A percentile compares a stretch with the other conserved stretches of the same genome.
These are phyloP conservation scores for Wickerhamomyces sydowiorum DNA, from an alignment of 805 yeast species.

Conservation along the genomic window DNA sequence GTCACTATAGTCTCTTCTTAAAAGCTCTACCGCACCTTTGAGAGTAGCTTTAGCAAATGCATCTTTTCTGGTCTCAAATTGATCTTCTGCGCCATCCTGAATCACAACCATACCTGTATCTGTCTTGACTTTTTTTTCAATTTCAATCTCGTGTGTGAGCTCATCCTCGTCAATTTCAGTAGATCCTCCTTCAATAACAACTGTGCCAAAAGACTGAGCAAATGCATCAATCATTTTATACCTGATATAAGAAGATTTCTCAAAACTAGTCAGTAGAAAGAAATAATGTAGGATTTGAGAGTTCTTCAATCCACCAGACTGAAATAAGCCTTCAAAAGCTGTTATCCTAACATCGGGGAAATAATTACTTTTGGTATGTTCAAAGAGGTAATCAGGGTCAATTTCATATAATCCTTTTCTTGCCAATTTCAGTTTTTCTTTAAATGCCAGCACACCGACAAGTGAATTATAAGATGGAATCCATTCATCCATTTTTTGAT, in stretches of 20 bases:
- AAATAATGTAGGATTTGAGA: constrained; percentile 53
- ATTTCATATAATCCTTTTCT: constrained; percentile 46
- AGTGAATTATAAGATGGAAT: constrained; percentile 63
- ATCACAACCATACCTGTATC: constrained; percentile 44
- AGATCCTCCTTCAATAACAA: constrained; percentile 60
- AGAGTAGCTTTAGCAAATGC: constrained; percentile 58
- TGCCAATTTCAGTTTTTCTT: constrained; percentile 55
- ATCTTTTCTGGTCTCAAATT: constrained; percentile 52
- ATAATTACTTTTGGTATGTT: constrained; percentile 41
- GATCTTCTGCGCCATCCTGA: constrained; percentile 43
- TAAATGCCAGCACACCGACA: constrained; percentile 50
- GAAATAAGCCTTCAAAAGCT: constrained; percentile 66
- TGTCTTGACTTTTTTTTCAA: constrained; percentile 5
- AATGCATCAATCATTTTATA: constrained; percentile 43
- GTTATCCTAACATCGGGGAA: constrained; percentile 49
- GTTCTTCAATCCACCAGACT: constrained; percentile 75
- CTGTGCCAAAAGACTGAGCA: constrained; percentile 48
- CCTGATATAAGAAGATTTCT: constrained; percentile 47
- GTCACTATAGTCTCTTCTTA: constrained; percentile 51
- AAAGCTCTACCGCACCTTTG: constrained; percentile 58
- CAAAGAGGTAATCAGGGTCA: constrained; percentile 48
- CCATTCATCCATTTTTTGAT: constrained; percentile 80
- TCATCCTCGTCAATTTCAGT: constrained; percentile 63
- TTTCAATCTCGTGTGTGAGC: constrained; percentile 24
- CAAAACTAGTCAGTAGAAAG: constrained; percentile 51